Evolutionary conservation across 225 moss, liverwort and hornwort species (phyloP).

Genomic region (Antitrichia curtipendula): DNA sequence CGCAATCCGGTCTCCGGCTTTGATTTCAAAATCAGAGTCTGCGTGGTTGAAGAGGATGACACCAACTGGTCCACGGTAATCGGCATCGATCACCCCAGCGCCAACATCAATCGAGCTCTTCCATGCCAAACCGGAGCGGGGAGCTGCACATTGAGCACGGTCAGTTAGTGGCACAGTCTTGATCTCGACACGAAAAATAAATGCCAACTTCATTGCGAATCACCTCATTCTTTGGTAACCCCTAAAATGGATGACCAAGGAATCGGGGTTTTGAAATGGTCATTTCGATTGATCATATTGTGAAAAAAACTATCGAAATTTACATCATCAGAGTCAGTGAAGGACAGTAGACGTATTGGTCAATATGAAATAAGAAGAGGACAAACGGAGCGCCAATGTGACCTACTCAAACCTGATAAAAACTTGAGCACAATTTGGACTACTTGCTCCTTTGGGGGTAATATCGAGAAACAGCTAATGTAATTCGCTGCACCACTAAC

Average conservation of each 20-base stretch:
- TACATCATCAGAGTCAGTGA: not conserved
- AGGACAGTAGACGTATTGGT: not conserved
- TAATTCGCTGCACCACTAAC: not conserved
- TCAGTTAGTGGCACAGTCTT: not conserved
- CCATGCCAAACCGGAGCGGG: conserved; percentile 85
- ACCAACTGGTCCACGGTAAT: conserved; percentile 79
- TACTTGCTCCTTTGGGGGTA: not conserved
- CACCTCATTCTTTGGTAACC: not conserved
- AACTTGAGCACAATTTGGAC: not conserved
- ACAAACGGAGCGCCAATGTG: no score
- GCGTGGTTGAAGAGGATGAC: conserved; percentile 90
- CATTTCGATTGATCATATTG: not conserved
- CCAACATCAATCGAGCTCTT: conserved; percentile 80
- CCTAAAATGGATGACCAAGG: no score
- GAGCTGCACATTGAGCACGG: conserved; percentile 41
- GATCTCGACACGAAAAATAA: not conserved
- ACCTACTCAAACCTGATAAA: not conserved
- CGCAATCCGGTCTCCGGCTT: conserved; percentile 70
- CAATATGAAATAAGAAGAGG: not conserved
- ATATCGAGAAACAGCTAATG: not conserved
- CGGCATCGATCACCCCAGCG: conserved; percentile 88
- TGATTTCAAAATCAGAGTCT: conserved; percentile 56
- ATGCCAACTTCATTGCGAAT: not conserved
- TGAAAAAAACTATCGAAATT: not conserved
- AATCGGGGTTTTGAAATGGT: not conserved